Percentiles rank a stretch among this genome's conserved stretches.
Conservation (phyloP, 2,329 filamentous ascomycete genomes). For the Alternaria solani region DNA sequence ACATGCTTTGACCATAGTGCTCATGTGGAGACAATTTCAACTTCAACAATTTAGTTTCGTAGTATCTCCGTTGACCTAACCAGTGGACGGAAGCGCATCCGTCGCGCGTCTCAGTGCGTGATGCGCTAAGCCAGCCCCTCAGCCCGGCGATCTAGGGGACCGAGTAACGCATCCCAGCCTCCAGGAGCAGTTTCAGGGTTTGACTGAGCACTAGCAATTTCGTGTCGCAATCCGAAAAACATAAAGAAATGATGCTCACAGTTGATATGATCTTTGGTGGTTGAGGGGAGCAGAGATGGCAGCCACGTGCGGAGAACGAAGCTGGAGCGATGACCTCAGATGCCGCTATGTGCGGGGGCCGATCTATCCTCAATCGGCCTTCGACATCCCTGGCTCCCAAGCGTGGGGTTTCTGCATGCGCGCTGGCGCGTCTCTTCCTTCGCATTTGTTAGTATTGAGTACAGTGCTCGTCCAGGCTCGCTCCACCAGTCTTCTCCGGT, state of each 20-base stretch:
- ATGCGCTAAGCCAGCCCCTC: neutral
- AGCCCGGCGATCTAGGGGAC: neutral
- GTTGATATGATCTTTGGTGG: neutral
- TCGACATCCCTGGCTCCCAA: neutral
- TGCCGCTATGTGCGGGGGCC: neutral
- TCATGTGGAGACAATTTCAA: neutral
- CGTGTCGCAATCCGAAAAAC: neutral
- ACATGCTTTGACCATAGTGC: neutral
- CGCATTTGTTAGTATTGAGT: neutral
- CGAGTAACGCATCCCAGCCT: neutral
- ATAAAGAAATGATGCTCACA: neutral
- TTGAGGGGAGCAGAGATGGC: neutral
- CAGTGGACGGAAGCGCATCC: constrained; percentile 4
- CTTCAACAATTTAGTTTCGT: neutral
- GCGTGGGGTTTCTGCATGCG: neutral
- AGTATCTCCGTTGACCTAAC: neutral
- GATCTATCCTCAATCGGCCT: neutral
- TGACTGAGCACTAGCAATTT: neutral
- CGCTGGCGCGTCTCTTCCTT: neutral
- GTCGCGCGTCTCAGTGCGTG: neutral
- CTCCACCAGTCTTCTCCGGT: neutral
- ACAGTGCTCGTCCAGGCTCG: neutral
- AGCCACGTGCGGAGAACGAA: neutral
- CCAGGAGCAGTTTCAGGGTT: neutral
- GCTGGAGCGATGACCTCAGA: neutral